These are phyloP conservation scores for Chlorella sp. DNA, from an alignment of 139 green algal species.

Conservation along the genomic window DNA sequence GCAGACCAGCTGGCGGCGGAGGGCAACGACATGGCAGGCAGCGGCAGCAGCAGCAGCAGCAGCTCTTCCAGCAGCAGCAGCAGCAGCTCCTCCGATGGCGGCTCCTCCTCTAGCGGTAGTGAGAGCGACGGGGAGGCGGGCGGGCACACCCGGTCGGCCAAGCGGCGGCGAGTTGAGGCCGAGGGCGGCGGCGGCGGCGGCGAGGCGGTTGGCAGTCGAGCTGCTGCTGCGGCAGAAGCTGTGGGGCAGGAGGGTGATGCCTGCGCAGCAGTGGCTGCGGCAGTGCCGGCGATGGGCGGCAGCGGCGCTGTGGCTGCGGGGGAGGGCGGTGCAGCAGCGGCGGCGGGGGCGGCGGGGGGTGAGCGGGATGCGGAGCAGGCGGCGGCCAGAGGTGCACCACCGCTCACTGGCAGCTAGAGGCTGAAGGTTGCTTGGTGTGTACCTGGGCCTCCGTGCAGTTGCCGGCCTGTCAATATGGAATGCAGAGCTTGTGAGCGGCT, in stretches of 20 bases:
- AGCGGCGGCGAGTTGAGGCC: slow-evolving; percentile 22
- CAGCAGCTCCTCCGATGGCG: slow-evolving; percentile 31
- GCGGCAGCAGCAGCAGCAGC: slow-evolving; percentile 31
- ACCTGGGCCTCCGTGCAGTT: too few relatives aligned
- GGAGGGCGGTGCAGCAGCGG: not conserved
- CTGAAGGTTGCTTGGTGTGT: too few relatives aligned
- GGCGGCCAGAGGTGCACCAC: not conserved
- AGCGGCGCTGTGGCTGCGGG: not conserved
- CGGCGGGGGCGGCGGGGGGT: not conserved
- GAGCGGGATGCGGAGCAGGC: not conserved
- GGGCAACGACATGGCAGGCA: slow-evolving; percentile 25
- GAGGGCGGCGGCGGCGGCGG: not conserved
- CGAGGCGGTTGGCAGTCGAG: not conserved
- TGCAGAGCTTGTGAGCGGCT: too few relatives aligned
- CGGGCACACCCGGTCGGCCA: not conserved
- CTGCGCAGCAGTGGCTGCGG: not conserved
- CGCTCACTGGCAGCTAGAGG: too few relatives aligned
- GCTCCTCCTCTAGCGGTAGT: slow-evolving; percentile 25
- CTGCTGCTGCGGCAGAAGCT: not conserved
- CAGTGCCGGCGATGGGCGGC: not conserved
- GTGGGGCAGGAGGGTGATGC: not conserved
- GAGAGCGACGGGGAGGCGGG: slow-evolving; percentile 4
- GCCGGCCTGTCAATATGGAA: not conserved
- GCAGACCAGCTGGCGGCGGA: slow-evolving; percentile 25
- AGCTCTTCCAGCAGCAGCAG: slow-evolving; percentile 42